Conservation (phyloP, 129 eudicot species). For the Flaveria ramosissima region DNA sequence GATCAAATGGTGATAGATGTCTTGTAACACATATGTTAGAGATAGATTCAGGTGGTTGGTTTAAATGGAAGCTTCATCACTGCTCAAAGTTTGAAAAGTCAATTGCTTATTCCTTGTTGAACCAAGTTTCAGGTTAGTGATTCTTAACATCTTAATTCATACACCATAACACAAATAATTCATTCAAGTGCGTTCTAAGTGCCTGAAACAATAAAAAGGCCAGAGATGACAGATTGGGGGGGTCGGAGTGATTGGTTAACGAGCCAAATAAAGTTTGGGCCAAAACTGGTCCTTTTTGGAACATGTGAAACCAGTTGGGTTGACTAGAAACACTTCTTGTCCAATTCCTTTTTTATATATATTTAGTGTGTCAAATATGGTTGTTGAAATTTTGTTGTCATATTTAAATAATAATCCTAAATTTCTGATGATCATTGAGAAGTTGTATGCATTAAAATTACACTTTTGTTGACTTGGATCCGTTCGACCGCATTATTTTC, state of each 20-base stretch:
- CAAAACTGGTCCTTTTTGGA: background rate
- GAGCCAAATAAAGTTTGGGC: background rate
- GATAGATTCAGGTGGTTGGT: constrained; percentile 69
- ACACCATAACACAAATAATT: constrained; percentile 8
- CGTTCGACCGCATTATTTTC: background rate
- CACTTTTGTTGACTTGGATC: background rate
- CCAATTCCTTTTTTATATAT: background rate
- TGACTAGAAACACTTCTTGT: background rate
- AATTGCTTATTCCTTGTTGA: constrained; percentile 73
- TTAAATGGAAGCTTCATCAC: constrained; percentile 65
- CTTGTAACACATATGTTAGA: constrained; percentile 86
- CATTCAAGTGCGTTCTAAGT: constrained; percentile 14
- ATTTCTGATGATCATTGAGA: background rate
- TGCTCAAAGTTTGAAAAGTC: constrained; percentile 67
- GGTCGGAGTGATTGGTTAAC: background rate
- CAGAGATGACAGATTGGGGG: background rate
- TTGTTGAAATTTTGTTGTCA: background rate
- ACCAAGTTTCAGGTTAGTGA: constrained; percentile 85
- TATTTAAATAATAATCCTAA: background rate
- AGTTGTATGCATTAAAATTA: background rate
- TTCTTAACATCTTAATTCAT: constrained; percentile 7
- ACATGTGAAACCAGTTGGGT: background rate
- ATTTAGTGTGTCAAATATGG: background rate
- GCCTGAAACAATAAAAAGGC: background rate
- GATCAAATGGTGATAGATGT: constrained; percentile 54